These are phyloP conservation scores for Lactuca sativa DNA, from an alignment of 129 eudicot genomes.

Conservation along the genomic window DNA sequence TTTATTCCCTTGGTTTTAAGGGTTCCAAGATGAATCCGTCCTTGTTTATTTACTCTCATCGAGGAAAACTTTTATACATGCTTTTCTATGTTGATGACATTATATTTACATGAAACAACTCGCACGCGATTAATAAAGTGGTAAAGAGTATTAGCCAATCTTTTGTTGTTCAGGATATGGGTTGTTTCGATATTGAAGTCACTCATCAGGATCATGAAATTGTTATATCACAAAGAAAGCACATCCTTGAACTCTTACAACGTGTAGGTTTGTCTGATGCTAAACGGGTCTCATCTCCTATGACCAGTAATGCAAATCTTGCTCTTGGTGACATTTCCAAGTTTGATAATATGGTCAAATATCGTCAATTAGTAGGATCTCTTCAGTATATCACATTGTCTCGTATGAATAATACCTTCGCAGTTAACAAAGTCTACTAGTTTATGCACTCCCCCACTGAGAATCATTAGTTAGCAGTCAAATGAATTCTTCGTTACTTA, in stretches of 20 bases:
- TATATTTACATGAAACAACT: not conserved
- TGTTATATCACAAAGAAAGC: not conserved
- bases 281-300: not conserved
- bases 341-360: not conserved
- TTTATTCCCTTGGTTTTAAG: not conserved
- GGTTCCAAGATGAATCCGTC: not conserved
- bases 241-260: not conserved
- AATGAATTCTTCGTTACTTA: not conserved
- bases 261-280: not conserved
- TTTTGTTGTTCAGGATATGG: conserved; percentile 4
- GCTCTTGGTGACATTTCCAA: not conserved
- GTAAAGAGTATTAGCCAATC: not conserved
- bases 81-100: not conserved
- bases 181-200: not conserved
- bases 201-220: not conserved
- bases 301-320: not conserved
- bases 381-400: not conserved
- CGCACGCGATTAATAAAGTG: not conserved
- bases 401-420: too few relatives aligned
- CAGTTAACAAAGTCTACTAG: too few relatives aligned
- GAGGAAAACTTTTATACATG: not conserved
- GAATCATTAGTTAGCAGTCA: not conserved
- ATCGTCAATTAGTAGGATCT: not conserved
- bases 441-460: not conserved
- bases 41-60: not conserved